Conservation (phyloP, 176 grass and related monocot species). For the Zoysia pacifica region DNA sequence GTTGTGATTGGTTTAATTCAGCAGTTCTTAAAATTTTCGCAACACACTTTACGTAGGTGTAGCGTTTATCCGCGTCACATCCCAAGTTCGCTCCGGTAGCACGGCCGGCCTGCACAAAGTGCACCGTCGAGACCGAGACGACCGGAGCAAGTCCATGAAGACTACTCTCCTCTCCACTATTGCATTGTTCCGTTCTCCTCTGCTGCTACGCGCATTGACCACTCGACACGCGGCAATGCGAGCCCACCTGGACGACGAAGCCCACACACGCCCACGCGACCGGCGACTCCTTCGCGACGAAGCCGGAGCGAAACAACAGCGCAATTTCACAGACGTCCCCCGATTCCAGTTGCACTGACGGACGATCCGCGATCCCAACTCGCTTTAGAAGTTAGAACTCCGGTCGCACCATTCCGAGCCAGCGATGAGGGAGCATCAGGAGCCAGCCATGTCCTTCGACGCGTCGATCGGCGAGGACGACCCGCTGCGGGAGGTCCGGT, state of each 20-base stretch:
- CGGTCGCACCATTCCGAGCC: not conserved
- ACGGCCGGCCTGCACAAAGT: not conserved
- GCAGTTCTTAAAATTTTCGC: too few relatives aligned
- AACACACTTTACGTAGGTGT: too few relatives aligned
- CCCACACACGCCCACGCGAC: not conserved
- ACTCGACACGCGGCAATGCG: constrained; percentile 4
- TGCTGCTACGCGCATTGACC: not conserved
- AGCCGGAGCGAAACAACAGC: not conserved
- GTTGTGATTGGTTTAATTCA: too few relatives aligned
- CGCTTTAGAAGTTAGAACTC: not conserved
- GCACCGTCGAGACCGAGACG: not conserved
- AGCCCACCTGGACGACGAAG: not conserved
- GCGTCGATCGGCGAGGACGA: not conserved
- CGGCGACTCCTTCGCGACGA: not conserved
- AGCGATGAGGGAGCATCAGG: not conserved
- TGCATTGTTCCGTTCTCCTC: not conserved
- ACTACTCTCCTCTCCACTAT: not conserved
- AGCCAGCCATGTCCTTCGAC: constrained; percentile 10
- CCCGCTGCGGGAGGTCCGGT: not conserved
- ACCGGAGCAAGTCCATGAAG: not conserved
- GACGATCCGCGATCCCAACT: not conserved
- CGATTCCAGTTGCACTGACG: not conserved
- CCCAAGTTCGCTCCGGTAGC: not conserved
- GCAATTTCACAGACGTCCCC: not conserved
- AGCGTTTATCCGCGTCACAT: too few relatives aligned